These are phyloP conservation scores for Solanum medicagineum DNA, from an alignment of 257 asterid genomes.

Conservation along the genomic window DNA sequence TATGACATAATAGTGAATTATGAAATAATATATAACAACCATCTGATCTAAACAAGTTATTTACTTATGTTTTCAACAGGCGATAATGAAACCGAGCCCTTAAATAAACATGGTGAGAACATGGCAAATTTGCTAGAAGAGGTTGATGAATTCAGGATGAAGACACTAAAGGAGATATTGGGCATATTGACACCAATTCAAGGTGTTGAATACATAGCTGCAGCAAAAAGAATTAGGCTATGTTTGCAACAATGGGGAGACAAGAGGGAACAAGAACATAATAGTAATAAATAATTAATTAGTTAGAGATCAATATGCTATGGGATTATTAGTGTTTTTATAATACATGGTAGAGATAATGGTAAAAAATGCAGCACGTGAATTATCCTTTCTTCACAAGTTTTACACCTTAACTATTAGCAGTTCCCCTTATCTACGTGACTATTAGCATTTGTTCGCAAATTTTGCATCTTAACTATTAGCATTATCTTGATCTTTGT, in stretches of 20 bases:
- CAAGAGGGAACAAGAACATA: slow-evolving; percentile 14
- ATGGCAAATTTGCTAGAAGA: slow-evolving; percentile 14
- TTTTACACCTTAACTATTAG: neutral
- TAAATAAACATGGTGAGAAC: neutral
- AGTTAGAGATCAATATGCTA: neutral
- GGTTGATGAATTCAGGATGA: slow-evolving; percentile 21
- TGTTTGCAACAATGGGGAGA: slow-evolving; percentile 23
- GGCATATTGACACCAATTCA: slow-evolving; percentile 15
- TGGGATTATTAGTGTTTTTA: neutral
- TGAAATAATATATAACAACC: neutral
- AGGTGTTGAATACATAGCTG: slow-evolving; percentile 16
- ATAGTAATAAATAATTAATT: neutral
- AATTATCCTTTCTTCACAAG: neutral
- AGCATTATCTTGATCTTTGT: fast-evolving
- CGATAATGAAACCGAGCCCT: neutral
- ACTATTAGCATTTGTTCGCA: neutral
- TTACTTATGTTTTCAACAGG: neutral
- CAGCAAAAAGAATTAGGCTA: slow-evolving; percentile 15
- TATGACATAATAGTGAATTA: neutral
- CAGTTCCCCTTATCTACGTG: fast-evolving
- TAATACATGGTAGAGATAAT: neutral
- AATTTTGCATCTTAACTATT: neutral
- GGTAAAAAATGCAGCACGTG: neutral
- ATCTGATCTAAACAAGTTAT: neutral
- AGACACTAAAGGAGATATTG: slow-evolving; percentile 12